phyloP scores from a whole-genome alignment of 345 rosid species.

The Sonneratia alba region DNA sequence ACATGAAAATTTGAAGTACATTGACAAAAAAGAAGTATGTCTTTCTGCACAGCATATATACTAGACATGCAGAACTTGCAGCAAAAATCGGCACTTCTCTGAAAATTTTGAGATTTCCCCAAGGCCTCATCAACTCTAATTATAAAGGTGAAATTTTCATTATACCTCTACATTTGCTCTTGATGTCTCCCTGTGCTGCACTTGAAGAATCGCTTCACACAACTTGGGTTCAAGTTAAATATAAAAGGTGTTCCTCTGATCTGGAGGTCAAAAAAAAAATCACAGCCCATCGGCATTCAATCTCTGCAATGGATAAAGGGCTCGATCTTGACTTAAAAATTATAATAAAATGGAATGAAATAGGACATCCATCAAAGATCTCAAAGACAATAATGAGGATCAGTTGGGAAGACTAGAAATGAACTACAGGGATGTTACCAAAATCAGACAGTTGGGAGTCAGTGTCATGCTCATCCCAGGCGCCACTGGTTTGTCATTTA shows the following conservation, averaged over 20 bases:
- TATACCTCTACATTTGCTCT: background rate
- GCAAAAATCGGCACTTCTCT: background rate
- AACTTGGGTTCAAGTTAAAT: background rate
- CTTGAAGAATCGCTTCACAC: constrained; percentile 1
- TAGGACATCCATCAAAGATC: background rate
- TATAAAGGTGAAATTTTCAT: background rate
- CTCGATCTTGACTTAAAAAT: background rate
- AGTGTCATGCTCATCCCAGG: constrained; percentile 33
- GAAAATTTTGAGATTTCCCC: background rate
- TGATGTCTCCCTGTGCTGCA: background rate
- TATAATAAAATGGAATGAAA: background rate
- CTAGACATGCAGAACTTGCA: too few species aligned
- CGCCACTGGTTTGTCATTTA: constrained; percentile 46
- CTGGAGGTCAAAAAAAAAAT: background rate
- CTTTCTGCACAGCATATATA: background rate
- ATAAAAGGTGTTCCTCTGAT: constrained; percentile 3
- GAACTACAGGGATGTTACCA: constrained; percentile 21
- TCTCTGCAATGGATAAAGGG: background rate
- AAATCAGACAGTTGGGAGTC: constrained; percentile 41
- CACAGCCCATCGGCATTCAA: background rate
- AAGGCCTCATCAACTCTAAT: background rate
- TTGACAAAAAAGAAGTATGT: background rate
- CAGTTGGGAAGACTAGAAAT: background rate
- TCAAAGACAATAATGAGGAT: background rate
- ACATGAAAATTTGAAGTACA: background rate